Percentiles rank a stretch among this genome's conserved stretches.
These are phyloP conservation scores for Saturnispora mendoncae DNA, from an alignment of 805 yeast species.

Conservation along the genomic window DNA sequence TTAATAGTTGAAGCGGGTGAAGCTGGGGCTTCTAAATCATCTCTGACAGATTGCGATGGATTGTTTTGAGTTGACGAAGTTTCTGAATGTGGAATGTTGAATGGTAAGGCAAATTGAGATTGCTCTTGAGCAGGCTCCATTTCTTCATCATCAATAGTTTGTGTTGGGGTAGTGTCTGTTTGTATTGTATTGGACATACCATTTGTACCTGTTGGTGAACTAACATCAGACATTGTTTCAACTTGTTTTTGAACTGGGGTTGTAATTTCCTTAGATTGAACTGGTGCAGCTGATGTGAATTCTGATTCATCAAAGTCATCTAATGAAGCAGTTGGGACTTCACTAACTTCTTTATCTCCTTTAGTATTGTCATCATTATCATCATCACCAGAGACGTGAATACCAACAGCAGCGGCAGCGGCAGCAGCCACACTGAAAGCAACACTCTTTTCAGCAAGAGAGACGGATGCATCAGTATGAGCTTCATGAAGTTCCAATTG, in stretches of 20 bases:
- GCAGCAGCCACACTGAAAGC: constrained; percentile 24
- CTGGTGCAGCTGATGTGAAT: constrained; percentile 9
- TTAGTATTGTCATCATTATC: constrained; percentile 4
- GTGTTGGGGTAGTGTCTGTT: constrained; percentile 32
- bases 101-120: constrained; percentile 29
- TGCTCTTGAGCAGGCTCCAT: constrained; percentile 11
- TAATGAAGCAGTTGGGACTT: constrained; percentile 27
- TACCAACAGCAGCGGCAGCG: constrained; percentile 22
- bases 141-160: constrained; percentile 32
- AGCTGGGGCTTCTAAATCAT: constrained; percentile 45
- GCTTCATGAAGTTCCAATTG: constrained; percentile 33
- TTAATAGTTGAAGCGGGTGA: constrained; percentile 30
- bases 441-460: constrained; percentile 27
- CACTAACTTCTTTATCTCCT: constrained; percentile 14
- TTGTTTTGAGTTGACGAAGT: constrained; percentile 90
- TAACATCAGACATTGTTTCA: constrained; percentile 12
- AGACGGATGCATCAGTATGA: constrained; percentile 26
- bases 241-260: not conserved
- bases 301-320: constrained; percentile 26
- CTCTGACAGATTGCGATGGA: constrained; percentile 85
- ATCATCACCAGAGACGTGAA: constrained; percentile 17
- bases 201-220: constrained; percentile 19
- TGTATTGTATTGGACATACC: constrained; percentile 12
- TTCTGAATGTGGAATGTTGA: constrained; percentile 64
- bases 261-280: constrained; percentile 10